Percentiles rank a stretch among this genome's conserved stretches.
phyloP scores from a whole-genome alignment of 2,329 filamentous ascomycete genomes.

The Colletotrichum sansevieriae region DNA sequence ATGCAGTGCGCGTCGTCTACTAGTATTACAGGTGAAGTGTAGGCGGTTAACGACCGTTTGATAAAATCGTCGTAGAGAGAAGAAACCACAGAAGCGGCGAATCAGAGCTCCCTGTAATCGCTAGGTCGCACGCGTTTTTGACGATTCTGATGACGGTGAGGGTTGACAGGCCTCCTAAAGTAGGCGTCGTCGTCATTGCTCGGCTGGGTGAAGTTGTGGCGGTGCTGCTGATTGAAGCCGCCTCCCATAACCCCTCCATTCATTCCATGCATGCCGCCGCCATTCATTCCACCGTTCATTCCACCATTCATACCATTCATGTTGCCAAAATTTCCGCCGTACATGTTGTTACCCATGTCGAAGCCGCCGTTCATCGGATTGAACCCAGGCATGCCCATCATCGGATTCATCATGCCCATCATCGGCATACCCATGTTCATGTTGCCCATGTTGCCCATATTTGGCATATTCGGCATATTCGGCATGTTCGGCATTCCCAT shows the following conservation, averaged over 20 bases:
- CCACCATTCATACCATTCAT: constrained; percentile 51
- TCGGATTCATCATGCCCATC: constrained; percentile 50
- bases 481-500: constrained; percentile 55
- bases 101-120: constrained; percentile 87
- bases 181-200: constrained; percentile 90
- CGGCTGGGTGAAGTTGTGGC: constrained; percentile 60
- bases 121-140: constrained; percentile 85
- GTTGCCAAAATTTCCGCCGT: constrained; percentile 51
- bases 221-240: constrained; percentile 40
- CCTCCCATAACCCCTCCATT: constrained; percentile 46
- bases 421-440: constrained; percentile 49
- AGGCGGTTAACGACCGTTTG: neutral
- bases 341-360: constrained; percentile 49
- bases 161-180: constrained; percentile 95
- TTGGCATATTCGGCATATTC: constrained; percentile 46
- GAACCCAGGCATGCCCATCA: constrained; percentile 43
- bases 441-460: constrained; percentile 46
- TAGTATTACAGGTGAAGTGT: constrained; percentile 27
- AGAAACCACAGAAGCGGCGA: neutral
- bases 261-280: constrained; percentile 46
- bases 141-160: constrained; percentile 87
- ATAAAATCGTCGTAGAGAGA: neutral
- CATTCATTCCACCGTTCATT: constrained; percentile 48
- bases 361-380: constrained; percentile 45
- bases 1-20: constrained; percentile 35